Evolutionary conservation across 2,329 filamentous ascomycete genomes (phyloP).

Genomic region (Grosmannia huntii): DNA sequence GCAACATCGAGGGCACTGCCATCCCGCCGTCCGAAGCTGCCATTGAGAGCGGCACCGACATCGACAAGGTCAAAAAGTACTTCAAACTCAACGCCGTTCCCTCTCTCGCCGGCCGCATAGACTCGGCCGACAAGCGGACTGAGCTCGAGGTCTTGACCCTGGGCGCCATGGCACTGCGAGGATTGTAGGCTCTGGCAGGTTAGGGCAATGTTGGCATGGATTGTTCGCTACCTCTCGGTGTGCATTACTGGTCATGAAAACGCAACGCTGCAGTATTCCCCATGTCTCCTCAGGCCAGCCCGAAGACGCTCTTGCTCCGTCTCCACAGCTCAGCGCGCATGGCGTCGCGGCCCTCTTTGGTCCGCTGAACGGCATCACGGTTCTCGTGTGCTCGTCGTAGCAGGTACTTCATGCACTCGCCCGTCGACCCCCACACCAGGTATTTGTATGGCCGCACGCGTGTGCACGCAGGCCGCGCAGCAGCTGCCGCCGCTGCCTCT

Average conservation of each 20-base stretch:
- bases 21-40: conserved; percentile 49
- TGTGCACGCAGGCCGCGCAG: neutral
- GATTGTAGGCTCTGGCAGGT: conserved; percentile 24
- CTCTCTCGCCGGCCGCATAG: conserved; percentile 21
- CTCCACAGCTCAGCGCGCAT: conserved; percentile 50
- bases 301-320: conserved; percentile 32
- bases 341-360: conserved; percentile 46
- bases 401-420: conserved; percentile 80
- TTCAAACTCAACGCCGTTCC: conserved; percentile 66
- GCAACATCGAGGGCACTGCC: conserved; percentile 48
- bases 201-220: neutral
- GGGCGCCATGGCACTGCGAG: conserved; percentile 66
- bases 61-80: conserved; percentile 62
- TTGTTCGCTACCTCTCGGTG: neutral
- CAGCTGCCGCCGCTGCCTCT: neutral
- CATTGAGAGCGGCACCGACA: conserved; percentile 48
- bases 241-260: neutral
- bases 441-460: conserved; percentile 47
- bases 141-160: conserved; percentile 59
- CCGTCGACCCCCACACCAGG: conserved; percentile 55
- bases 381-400: conserved; percentile 63
- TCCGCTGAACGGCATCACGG: conserved; percentile 53
- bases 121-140: conserved; percentile 27
- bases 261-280: neutral
- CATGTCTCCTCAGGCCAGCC: conserved; percentile 12